Percentiles rank a stretch among this genome's conserved stretches.
Conservation (phyloP, 2,329 filamentous ascomycete genomes). For the Claviceps quebecensis region DNA sequence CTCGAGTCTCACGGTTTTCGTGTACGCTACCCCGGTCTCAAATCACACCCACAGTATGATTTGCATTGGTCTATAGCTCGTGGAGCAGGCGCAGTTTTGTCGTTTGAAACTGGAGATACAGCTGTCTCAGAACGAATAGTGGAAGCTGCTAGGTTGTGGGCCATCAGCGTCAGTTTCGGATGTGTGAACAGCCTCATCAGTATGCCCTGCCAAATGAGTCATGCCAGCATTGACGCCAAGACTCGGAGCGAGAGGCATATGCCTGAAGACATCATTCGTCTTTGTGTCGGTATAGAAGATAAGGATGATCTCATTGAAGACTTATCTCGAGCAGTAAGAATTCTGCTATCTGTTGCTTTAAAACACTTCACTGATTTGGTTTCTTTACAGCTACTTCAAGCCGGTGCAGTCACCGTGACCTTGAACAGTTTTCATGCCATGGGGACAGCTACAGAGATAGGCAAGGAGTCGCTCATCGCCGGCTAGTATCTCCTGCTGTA, state of each 20-base stretch:
- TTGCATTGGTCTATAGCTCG: conserved; percentile 92
- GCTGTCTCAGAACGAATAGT: conserved; percentile 81
- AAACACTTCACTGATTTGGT: not conserved
- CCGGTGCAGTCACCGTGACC: conserved; percentile 78
- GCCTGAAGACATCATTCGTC: conserved; percentile 89
- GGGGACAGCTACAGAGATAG: conserved; percentile 19
- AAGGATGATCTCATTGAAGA: conserved; percentile 85
- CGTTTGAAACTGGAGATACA: conserved; percentile 87
- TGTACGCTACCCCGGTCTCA: conserved; percentile 86
- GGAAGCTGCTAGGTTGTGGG: conserved; percentile 81
- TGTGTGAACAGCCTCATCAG: conserved; percentile 98
- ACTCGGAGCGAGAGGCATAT: conserved; percentile 78
- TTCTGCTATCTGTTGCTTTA: not conserved
- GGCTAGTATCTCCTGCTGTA: not conserved
- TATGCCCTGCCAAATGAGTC: conserved; percentile 99
- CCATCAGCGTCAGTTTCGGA: conserved; percentile 92
- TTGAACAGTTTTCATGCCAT: conserved; percentile 65
- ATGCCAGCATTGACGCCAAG: conserved; percentile 94
- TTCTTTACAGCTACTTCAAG: conserved; percentile 61
- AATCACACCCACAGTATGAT: conserved; percentile 91
- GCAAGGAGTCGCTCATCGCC: conserved; percentile 8
- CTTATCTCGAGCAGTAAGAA: conserved; percentile 72
- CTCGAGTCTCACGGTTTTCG: conserved; percentile 84
- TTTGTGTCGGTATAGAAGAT: conserved; percentile 96
- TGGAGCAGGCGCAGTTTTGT: conserved; percentile 84